phyloP scores from a whole-genome alignment of 805 yeast genomes.

The Saccharomycopsis lassenensis region DNA sequence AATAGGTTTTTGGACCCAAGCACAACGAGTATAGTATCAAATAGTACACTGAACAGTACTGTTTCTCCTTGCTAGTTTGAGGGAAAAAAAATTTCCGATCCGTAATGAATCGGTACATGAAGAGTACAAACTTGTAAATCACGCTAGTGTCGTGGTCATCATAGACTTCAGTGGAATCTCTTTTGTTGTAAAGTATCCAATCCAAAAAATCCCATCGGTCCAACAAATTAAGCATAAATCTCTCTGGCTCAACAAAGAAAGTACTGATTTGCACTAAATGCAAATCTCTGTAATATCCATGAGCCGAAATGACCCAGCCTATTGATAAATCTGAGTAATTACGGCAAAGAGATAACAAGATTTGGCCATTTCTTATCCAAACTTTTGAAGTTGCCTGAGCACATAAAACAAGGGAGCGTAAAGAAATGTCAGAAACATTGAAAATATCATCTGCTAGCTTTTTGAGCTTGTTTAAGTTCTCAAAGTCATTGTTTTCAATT shows the following conservation, averaged over 20 bases:
- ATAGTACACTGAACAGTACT: slow-evolving; percentile 2
- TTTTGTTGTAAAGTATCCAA: slow-evolving; percentile 9
- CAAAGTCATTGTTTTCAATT: slow-evolving; percentile 9
- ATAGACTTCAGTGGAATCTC: slow-evolving; percentile 31
- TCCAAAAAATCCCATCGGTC: slow-evolving; percentile 22
- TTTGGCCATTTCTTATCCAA: slow-evolving; percentile 91
- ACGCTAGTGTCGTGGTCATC: slow-evolving; percentile 21
- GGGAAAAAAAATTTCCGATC: slow-evolving; percentile 15
- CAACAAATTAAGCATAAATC: slow-evolving; percentile 52
- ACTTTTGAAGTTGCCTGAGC: slow-evolving; percentile 79
- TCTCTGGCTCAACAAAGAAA: slow-evolving; percentile 42
- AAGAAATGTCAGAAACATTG: slow-evolving; percentile 39
- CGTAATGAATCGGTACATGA: slow-evolving; percentile 14
- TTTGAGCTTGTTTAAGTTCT: not conserved
- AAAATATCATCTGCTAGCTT: not conserved
- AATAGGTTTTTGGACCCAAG: slow-evolving; percentile 13
- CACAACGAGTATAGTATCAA: slow-evolving; percentile 8
- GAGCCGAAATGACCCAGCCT: slow-evolving; percentile 49
- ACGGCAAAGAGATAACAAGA: slow-evolving; percentile 63
- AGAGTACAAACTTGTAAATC: slow-evolving; percentile 31
- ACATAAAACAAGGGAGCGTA: slow-evolving; percentile 63
- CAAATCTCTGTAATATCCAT: slow-evolving; percentile 72
- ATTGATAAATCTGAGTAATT: slow-evolving; percentile 52
- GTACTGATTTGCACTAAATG: slow-evolving; percentile 55
- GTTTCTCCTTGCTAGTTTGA: slow-evolving; percentile 6